Evolutionary conservation across 495 filamentous ascomycete species (phyloP).

Genomic region (Talaromyces thailandensis): DNA sequence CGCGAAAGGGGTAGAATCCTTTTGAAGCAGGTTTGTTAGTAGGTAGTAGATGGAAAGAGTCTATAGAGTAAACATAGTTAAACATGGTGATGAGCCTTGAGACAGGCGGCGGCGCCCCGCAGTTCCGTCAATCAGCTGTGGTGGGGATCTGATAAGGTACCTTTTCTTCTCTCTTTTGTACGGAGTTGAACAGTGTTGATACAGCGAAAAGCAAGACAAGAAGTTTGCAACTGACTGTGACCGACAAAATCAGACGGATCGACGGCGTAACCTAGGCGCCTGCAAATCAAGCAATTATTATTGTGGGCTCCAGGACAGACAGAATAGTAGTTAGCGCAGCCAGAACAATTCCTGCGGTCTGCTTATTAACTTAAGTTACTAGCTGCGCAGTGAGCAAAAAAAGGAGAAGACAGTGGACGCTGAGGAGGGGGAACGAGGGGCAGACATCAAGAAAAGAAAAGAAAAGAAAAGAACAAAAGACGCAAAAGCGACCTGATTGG

Average conservation of each 20-base stretch:
- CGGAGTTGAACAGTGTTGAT: neutral
- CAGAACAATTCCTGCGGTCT: neutral
- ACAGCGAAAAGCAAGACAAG: neutral
- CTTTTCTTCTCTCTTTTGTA: neutral
- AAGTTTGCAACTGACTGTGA: no score
- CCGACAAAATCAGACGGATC: no score
- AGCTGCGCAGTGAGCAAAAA: neutral
- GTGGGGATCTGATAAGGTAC: neutral
- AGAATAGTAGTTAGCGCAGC: neutral
- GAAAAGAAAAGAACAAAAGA: no score
- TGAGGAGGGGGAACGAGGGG: constrained; percentile 15
- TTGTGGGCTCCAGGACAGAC: neutral
- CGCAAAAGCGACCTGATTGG: neutral
- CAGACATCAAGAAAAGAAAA: constrained; percentile 14
- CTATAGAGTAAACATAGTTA: neutral
- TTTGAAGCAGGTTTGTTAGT: neutral
- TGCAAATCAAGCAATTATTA: neutral
- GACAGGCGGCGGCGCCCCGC: neutral
- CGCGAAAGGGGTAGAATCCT: neutral
- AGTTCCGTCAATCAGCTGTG: neutral
- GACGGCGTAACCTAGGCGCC: neutral
- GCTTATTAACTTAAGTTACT: neutral
- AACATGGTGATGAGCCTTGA: neutral
- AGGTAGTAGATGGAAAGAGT: neutral
- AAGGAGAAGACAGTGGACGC: constrained; percentile 9